Evolutionary conservation across 2,329 filamentous ascomycete species (phyloP).

Genomic region (Cladophialophora bantiana): DNA sequence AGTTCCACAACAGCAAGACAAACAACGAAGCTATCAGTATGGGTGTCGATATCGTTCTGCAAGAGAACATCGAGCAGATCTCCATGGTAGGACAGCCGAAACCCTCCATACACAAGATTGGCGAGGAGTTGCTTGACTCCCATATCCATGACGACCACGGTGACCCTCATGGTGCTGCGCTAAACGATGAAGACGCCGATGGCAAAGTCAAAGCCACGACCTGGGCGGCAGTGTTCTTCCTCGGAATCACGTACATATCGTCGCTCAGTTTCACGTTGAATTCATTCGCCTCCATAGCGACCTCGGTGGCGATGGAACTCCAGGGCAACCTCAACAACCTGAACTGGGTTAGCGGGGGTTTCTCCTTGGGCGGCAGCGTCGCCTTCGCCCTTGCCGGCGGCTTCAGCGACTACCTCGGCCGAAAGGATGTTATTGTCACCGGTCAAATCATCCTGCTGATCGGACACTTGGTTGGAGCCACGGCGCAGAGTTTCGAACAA

Average conservation of each 20-base stretch:
- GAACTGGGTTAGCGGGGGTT: background rate
- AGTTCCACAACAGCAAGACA: too few relatives aligned
- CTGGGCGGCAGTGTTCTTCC: too few relatives aligned
- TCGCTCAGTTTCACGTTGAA: too few relatives aligned
- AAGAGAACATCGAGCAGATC: background rate
- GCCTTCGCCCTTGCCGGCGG: constrained; percentile 17
- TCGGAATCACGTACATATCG: too few relatives aligned
- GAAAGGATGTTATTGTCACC: background rate
- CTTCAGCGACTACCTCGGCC: constrained; percentile 22
- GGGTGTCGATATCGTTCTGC: background rate
- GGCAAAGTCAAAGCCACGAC: too few relatives aligned
- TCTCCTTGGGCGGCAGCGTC: constrained; percentile 18
- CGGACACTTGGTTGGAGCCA: constrained; percentile 20
- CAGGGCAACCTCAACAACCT: too few relatives aligned
- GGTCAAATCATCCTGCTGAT: constrained; percentile 13
- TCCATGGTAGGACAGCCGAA: background rate
- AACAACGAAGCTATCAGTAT: background rate
- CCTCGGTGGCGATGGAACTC: too few relatives aligned
- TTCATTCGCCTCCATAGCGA: too few relatives aligned
- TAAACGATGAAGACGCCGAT: too few relatives aligned
- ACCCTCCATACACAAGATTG: background rate
- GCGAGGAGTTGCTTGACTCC: background rate
- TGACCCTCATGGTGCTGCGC: too few relatives aligned
- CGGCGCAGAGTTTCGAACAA: background rate
- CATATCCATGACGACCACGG: background rate